These are phyloP conservation scores for Elsinoe perseae DNA, from an alignment of 2,329 filamentous ascomycete genomes.

Conservation along the genomic window DNA sequence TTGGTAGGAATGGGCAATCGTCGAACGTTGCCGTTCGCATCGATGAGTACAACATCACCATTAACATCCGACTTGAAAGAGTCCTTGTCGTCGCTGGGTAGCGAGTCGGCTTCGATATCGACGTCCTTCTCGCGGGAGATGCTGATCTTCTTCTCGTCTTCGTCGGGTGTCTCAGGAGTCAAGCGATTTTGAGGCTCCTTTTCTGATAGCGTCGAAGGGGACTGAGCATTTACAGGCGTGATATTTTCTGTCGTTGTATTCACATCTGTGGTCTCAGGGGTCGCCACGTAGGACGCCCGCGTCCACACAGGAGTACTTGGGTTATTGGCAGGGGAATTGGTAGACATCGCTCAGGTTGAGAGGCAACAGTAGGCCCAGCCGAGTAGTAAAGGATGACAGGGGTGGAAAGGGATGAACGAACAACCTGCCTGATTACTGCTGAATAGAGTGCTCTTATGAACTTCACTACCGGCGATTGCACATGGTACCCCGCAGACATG, in stretches of 20 bases:
- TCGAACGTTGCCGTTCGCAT: slow-evolving; percentile 20
- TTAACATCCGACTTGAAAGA: slow-evolving; percentile 12
- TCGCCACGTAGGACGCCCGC: slow-evolving; percentile 10
- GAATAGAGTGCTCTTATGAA: slow-evolving; percentile 12
- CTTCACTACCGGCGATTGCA: slow-evolving; percentile 11
- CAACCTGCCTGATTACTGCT: not conserved
- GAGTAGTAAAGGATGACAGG: not conserved
- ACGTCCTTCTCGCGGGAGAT: slow-evolving; percentile 5
- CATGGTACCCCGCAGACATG: slow-evolving; percentile 8
- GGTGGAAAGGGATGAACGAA: not conserved
- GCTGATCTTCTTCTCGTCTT: slow-evolving; percentile 7
- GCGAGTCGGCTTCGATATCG: not conserved
- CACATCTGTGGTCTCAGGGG: not conserved
- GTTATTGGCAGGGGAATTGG: not conserved
- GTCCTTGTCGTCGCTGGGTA: slow-evolving; percentile 10
- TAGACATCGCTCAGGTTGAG: not conserved
- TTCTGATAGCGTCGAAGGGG: not conserved
- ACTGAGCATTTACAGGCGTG: not conserved
- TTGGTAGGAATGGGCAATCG: slow-evolving; percentile 23
- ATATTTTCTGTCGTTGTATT: slow-evolving; percentile 1
- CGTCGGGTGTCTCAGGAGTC: not conserved
- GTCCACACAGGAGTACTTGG: slow-evolving; percentile 11
- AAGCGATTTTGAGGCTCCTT: not conserved
- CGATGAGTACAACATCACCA: slow-evolving; percentile 22
- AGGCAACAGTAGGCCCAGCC: not conserved